Percentiles rank a stretch among this genome's conserved stretches.
These are phyloP conservation scores for Starmerella sirachaensis DNA, from an alignment of 805 yeast species.

Conservation along the genomic window DNA sequence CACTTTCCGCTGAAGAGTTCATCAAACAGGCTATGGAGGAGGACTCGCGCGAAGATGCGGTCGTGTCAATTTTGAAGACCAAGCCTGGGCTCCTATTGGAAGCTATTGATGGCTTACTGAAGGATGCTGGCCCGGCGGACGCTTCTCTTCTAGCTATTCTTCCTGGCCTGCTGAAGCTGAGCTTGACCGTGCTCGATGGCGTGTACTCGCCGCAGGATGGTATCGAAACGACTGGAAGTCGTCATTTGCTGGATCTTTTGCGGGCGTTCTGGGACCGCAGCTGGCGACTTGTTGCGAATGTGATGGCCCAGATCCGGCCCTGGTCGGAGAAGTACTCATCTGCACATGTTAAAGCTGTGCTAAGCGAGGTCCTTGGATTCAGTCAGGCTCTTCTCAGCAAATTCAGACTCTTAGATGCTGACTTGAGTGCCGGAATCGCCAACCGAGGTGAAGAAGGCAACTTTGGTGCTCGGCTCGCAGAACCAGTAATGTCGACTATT, in stretches of 20 bases:
- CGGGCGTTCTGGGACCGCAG: conserved; percentile 49
- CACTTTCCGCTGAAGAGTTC: conserved; percentile 14
- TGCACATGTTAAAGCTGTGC: conserved; percentile 57
- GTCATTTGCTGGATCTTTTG: not conserved
- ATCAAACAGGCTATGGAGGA: conserved; percentile 2
- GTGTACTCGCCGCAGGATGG: conserved; percentile 16
- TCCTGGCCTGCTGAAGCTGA: conserved; percentile 12
- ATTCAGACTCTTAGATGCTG: conserved; percentile 38
- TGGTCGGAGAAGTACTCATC: conserved; percentile 64
- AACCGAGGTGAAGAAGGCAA: not conserved
- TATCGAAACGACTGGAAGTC: conserved; percentile 10
- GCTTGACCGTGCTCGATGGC: conserved; percentile 8
- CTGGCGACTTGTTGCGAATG: conserved; percentile 63
- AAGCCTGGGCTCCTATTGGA: conserved; percentile 1
- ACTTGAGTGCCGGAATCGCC: conserved; percentile 12
- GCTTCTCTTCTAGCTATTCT: conserved; percentile 11
- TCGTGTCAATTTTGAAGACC: conserved; percentile 1
- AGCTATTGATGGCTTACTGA: conserved; percentile 3
- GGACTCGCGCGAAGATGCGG: conserved; percentile 3
- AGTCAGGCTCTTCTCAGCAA: conserved; percentile 59
- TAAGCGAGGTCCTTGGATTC: conserved; percentile 74
- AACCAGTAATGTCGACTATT: conserved; percentile 43
- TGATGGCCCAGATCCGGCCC: conserved; percentile 50
- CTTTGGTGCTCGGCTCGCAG: conserved; percentile 28
- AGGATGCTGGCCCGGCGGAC: conserved; percentile 6